Percentiles rank a stretch among this genome's conserved stretches.
phyloP scores from a whole-genome alignment of 352 stramenopile genomes.

The Pythium graminicola region DNA sequence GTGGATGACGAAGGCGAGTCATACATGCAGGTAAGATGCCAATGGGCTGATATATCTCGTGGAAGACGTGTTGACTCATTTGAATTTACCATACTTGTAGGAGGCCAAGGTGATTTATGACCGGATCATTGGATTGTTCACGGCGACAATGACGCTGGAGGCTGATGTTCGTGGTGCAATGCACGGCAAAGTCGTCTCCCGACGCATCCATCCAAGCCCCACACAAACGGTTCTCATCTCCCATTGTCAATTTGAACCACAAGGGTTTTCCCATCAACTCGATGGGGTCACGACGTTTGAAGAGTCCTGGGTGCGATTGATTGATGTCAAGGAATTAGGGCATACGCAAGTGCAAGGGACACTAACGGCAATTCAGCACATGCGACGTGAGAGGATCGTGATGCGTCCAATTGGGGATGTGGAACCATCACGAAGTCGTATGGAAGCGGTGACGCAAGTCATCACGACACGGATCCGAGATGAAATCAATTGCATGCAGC shows the following conservation, averaged over 20 bases:
- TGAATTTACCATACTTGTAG: no score
- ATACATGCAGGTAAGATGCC: neutral
- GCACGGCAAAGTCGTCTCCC: slow-evolving; percentile 8
- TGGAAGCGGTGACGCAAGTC: no score
- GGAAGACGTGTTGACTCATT: no score
- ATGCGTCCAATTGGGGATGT: neutral
- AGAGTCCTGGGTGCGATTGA: slow-evolving; percentile 12
- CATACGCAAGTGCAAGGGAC: slow-evolving; percentile 7
- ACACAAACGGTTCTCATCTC: neutral
- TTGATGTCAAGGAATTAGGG: slow-evolving; percentile 1
- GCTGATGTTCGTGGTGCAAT: slow-evolving; percentile 3
- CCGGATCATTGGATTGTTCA: no score
- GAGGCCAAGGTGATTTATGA: no score
- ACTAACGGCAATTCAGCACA: slow-evolving; percentile 15
- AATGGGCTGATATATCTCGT: neutral
- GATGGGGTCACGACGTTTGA: slow-evolving; percentile 1
- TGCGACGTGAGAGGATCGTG: neutral
- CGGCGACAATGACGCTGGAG: no score
- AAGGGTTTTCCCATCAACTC: slow-evolving; percentile 9
- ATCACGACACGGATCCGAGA: neutral
- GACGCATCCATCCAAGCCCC: neutral
- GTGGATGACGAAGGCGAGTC: neutral
- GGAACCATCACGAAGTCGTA: neutral
- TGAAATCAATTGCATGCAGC: neutral
- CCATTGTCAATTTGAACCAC: neutral